Base-by-base conservation (phyloP, 1,139 yeast species). In the Hyphopichia burtonii region DNA sequence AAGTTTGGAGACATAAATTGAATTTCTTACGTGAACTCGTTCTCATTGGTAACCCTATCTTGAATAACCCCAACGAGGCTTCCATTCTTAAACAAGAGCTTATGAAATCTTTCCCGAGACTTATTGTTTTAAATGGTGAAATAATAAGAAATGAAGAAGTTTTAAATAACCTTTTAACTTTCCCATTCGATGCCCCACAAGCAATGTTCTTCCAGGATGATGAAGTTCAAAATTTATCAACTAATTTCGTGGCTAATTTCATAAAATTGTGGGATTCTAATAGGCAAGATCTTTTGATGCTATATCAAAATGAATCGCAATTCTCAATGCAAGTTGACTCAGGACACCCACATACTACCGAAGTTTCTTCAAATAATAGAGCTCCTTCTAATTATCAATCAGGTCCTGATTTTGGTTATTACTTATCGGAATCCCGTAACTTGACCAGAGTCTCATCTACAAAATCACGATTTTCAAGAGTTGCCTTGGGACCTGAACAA, bases 271-370 rank as follows among this genome's bases (percentile, higher is more conserved):
- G 96, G 94, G 99, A 93, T 65, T 56, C 76, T 6, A 83, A 87
- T 58, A 72, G 99, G 48, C 60, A 73, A 12, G 91, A 84, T 42
- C 69, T 93, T 39, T 61, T 85, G 62, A 76, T 78, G 33, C 68
- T 93, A 34, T 93, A 93, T 59, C 90, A 94, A 45, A 79, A 79
- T 40, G 86, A 85, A 54, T 89, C 97, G 0, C 90, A 86, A 56
- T 91, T 93, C 55, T 89, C 97, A 1, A 62, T 86, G 55, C 81
- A 73, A 56, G 75, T 76, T 27, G 84, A 79, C 54, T 61, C 80
- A 7, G 55, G 76, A 1, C 80, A 75, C 49, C 61, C 83, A 70
- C 54, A 77, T 73, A 42, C 80, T 67, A 58, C 73, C 71, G 52
- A 59, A 34, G 36, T 45, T 25, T 70, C 41, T 31, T 75, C 41